Base-by-base conservation (phyloP, 257 asterid genomes). In the Fraxinus excelsior region DNA sequence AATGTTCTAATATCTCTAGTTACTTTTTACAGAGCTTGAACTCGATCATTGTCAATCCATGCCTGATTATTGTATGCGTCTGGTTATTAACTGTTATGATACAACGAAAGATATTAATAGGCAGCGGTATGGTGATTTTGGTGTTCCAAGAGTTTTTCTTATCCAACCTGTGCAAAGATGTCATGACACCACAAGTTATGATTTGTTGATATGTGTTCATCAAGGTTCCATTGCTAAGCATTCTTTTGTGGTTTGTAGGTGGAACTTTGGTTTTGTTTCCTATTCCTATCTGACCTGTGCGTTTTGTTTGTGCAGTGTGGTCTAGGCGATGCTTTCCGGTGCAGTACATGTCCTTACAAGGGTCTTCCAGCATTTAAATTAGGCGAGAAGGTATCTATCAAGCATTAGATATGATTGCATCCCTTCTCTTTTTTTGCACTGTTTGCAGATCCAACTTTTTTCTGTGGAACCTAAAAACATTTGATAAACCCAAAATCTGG, bases 301-400 rank as follows among this genome's bases (percentile, higher is more conserved):
- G 11, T 81, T 74, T 18, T 73, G 44, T 81, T 69, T 74, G 13
- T 85, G 83, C 92, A 95, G 98, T 93, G 99, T 83, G 97, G 98
- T 78, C 90, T 95, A 29, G 99, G 99, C 70, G 98, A 95, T 90
- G 99, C 98, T 75, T 95, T 93, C 72, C 94, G 99, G 70, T 91
- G 99, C 79, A 64, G 96, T 74, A 88, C 97, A 62, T 95, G 99
- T 72, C 99, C 99, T 72, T 95, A 93, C 84, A 95, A 91, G 87
- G 98, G 99, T 79, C 97, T 95, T 84, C 91, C 96, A 73, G 26
- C 88, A 51, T 95, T 95, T 80, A 88, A 92, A 88, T 89, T 88
- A 19, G 99, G 99, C 53, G 93, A 95, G 81, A 92, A 92, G 98
- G 99, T 91, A 82, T 5, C 29, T 70, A 4, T 42, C 65, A 26